phyloP scores from a whole-genome alignment of 345 rosid genomes.

The Populus nigra region DNA sequence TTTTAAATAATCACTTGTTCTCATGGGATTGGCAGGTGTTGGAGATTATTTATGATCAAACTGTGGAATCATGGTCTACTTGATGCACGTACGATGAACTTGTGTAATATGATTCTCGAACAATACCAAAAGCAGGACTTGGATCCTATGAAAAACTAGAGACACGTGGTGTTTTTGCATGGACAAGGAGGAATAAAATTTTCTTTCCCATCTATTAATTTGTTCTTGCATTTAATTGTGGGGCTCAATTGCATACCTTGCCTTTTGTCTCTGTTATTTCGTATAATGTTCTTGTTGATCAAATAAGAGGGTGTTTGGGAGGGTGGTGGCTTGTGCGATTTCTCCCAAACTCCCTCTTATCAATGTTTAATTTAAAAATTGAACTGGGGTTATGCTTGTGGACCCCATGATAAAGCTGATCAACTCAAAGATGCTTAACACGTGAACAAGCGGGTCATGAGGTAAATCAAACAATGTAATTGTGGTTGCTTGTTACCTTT shows the following conservation, averaged over 20 bases:
- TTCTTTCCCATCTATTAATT: not conserved
- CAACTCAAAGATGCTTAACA: too few relatives aligned
- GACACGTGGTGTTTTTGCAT: not conserved
- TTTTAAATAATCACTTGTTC: not conserved
- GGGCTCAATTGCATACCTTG: not conserved
- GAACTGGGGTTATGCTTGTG: too few relatives aligned
- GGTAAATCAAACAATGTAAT: too few relatives aligned
- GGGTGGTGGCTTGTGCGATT: too few relatives aligned
- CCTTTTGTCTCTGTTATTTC: not conserved
- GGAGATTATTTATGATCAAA: slow-evolving; percentile 78
- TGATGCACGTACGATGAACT: slow-evolving; percentile 63
- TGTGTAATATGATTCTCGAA: slow-evolving; percentile 56
- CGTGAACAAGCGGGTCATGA: too few relatives aligned
- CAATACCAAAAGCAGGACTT: slow-evolving; percentile 37
- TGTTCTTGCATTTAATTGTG: not conserved
- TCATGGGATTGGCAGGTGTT: slow-evolving; percentile 52
- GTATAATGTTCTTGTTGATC: not conserved
- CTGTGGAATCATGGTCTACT: slow-evolving; percentile 79
- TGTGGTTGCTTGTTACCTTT: too few relatives aligned
- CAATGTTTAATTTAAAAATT: too few relatives aligned
- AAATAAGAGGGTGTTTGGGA: too few relatives aligned
- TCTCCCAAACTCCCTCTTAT: too few relatives aligned
- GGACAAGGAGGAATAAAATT: not conserved
- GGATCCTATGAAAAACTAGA: slow-evolving; percentile 34
- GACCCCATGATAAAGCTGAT: too few relatives aligned